These are phyloP conservation scores for Podila clonocystis DNA, from an alignment of 192 early-diverging fungal genomes.

Conservation along the genomic window DNA sequence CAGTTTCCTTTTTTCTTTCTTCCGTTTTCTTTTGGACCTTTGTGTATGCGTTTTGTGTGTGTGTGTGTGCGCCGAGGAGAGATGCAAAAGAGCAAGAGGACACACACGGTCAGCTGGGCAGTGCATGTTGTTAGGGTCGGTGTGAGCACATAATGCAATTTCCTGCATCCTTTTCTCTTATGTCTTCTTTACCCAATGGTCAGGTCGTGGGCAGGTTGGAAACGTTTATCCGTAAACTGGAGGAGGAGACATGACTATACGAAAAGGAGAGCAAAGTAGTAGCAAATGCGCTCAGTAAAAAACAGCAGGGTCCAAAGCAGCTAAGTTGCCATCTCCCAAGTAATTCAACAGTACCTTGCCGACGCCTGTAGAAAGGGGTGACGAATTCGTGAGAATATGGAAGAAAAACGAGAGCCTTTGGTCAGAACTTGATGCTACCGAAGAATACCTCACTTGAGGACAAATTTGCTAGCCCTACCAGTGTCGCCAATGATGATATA, in stretches of 20 bases:
- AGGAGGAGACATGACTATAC: slow-evolving; percentile 77
- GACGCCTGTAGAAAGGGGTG: slow-evolving; percentile 63
- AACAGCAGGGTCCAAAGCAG: background rate
- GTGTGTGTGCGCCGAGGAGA: no score
- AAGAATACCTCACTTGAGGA: background rate
- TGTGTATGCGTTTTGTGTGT: no score
- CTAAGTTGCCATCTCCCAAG: background rate
- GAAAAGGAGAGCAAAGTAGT: background rate
- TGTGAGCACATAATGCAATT: no score
- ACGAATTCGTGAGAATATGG: background rate
- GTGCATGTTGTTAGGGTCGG: no score
- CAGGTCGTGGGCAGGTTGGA: slow-evolving; percentile 82
- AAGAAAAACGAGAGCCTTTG: no score
- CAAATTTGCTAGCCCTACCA: slow-evolving; percentile 47
- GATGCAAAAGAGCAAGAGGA: no score
- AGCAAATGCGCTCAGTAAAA: background rate
- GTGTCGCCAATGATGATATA: slow-evolving; percentile 90
- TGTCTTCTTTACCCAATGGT: slow-evolving; percentile 73
- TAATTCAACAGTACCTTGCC: slow-evolving; percentile 68
- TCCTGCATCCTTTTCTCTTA: no score
- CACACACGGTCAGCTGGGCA: no score
- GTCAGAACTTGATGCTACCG: background rate
- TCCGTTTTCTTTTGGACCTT: no score
- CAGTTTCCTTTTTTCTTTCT: no score
- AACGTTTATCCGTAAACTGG: slow-evolving; percentile 86